Conservation (phyloP, 176 grass and related monocot genomes). For the Carex kokanica region DNA sequence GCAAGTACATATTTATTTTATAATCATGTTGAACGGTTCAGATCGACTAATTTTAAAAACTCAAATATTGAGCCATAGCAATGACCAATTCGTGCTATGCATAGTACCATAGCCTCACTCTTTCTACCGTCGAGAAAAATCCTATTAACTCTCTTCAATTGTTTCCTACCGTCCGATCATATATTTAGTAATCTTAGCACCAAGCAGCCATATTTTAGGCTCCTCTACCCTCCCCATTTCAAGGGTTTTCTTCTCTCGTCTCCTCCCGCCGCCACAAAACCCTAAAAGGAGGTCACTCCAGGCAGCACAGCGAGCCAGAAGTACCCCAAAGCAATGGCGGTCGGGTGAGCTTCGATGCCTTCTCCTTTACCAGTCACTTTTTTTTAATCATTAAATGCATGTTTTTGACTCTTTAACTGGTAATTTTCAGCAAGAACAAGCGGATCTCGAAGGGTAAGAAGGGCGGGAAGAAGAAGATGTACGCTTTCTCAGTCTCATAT, state of each 20-base stretch:
- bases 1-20: too few relatives aligned
- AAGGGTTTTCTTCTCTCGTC: not conserved
- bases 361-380: not conserved
- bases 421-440: slow-evolving; percentile 82
- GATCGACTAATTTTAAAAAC: too few relatives aligned
- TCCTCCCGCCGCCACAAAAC: slow-evolving; percentile 10
- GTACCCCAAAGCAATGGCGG: slow-evolving; percentile 7
- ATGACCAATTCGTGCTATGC: too few relatives aligned
- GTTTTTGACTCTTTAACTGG: not conserved
- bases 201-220: not conserved
- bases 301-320: not conserved
- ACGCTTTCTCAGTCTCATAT: not conserved
- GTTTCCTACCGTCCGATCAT: not conserved
- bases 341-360: not conserved
- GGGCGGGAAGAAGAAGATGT: slow-evolving; percentile 91
- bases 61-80: too few relatives aligned
- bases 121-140: not conserved
- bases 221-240: not conserved
- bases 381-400: not conserved
- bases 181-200: not conserved
- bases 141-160: not conserved
- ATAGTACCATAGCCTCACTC: too few relatives aligned
- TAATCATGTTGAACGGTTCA: too few relatives aligned
- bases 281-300: not conserved
- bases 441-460: slow-evolving; percentile 89